Evolutionary conservation across 2,329 filamentous ascomycete genomes (phyloP).

Genomic region (Paraphaeosphaeria sporulosa): DNA sequence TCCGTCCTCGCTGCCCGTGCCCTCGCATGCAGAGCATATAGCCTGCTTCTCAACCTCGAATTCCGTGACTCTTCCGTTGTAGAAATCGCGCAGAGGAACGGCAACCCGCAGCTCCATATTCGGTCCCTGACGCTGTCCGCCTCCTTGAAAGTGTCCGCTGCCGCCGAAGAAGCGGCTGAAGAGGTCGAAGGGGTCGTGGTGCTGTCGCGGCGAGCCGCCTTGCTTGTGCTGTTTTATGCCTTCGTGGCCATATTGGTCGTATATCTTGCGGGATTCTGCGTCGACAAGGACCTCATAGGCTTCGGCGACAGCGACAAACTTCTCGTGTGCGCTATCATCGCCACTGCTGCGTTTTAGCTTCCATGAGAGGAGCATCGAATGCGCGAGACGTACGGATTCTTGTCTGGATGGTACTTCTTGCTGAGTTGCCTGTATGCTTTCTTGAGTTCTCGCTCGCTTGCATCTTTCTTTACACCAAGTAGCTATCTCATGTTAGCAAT

Average conservation of each 20-base stretch:
- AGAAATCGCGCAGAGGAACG: conserved; percentile 87
- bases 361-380: neutral
- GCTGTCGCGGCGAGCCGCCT: conserved; percentile 67
- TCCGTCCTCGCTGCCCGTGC: conserved; percentile 82
- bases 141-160: conserved; percentile 79
- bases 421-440: conserved; percentile 89
- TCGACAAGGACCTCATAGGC: conserved; percentile 93
- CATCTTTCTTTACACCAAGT: conserved; percentile 79
- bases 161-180: conserved; percentile 98
- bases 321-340: conserved; percentile 80
- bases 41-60: conserved; percentile 94
- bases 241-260: conserved; percentile 93
- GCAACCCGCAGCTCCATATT: conserved; percentile 87
- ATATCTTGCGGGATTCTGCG: conserved; percentile 81
- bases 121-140: conserved; percentile 81
- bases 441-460: conserved; percentile 88
- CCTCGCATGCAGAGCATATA: conserved; percentile 91
- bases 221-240: conserved; percentile 84
- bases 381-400: conserved; percentile 80
- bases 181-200: conserved; percentile 87
- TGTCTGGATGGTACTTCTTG: conserved; percentile 97
- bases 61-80: conserved; percentile 84
- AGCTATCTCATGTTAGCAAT: conserved; percentile 61
- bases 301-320: conserved; percentile 92
- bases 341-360: conserved; percentile 60